Conservation (phyloP, 306 rosid genomes). For the Quercus aquifolioides region DNA sequence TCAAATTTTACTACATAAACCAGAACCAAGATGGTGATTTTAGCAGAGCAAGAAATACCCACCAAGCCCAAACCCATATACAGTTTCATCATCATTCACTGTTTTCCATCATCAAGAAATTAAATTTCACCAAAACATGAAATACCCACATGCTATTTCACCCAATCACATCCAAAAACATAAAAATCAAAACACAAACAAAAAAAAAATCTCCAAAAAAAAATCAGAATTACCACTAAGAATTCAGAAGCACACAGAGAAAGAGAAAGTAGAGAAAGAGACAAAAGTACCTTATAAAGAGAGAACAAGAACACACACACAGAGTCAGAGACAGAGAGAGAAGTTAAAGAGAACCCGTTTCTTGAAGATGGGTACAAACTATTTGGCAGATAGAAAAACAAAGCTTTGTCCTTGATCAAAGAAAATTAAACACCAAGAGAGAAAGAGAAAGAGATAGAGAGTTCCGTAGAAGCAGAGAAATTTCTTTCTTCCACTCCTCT, state of each 20-base stretch:
- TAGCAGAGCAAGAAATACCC: constrained; percentile 24
- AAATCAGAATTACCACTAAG: constrained; percentile 19
- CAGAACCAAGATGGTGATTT: constrained; percentile 11
- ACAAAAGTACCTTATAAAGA: constrained; percentile 24
- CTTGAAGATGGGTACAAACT: constrained; percentile 11
- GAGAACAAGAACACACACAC: not conserved
- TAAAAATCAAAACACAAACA: not conserved
- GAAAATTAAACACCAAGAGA: constrained; percentile 6
- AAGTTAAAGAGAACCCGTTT: constrained; percentile 32
- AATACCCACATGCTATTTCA: constrained; percentile 33
- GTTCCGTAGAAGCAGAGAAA: constrained; percentile 95
- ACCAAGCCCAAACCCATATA: constrained; percentile 26
- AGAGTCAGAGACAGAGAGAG: not conserved
- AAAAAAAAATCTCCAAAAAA: not conserved
- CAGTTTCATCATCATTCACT: constrained; percentile 6
- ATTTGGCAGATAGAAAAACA: constrained; percentile 15
- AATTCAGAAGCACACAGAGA: constrained; percentile 5
- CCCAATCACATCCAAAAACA: constrained; percentile 23
- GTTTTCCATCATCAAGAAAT: constrained; percentile 16
- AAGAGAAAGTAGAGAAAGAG: not conserved
- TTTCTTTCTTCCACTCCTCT: constrained; percentile 77
- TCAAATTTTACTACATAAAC: constrained; percentile 15
- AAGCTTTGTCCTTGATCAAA: constrained; percentile 33
- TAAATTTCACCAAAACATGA: constrained; percentile 22
- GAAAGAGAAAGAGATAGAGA: constrained; percentile 13